Evolutionary conservation across 2,329 filamentous ascomycete genomes (phyloP), one percentile per base, ranked within the genome.

Genomic region (Colletotrichum graminicola): DNA sequence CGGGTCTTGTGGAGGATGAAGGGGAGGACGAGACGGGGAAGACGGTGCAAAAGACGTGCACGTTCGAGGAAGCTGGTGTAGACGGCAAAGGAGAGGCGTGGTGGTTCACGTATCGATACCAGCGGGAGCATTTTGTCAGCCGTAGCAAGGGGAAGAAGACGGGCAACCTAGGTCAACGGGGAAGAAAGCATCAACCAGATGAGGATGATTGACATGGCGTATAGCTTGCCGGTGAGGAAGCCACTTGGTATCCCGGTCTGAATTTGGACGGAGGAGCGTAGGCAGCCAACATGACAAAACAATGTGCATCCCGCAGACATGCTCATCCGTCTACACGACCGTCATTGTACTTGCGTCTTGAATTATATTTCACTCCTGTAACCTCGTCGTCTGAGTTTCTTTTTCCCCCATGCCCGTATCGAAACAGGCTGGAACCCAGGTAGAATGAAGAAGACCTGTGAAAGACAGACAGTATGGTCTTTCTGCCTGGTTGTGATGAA

Each of bases 91-190:
- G 80, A 12, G 78, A 82, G 75, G 74, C 75, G 2, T 82, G 77
- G 66, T 86, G 84, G 84, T 77, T 79, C 39, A 81, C 82, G 18
- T 86, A 85, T 74, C 79, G 83, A 10, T 78, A 85, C 74, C 81
- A 84, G 78, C 78, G 88, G 39, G 84, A 87, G 76, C 79, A 82
- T 70, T 88, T 88, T 74, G 83, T 87, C 16, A 82, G 86, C 76
- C 77, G 76, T 41, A 73, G 87, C 57, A 81, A 80, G 56, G 82
- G 82, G 0, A 76, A 80, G 1, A 12, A 70, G 80, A 64, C 79
- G 80, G 5, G 79, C 77, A 1, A 68, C 79, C 2, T 86, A 84
- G 83, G 76, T 87, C 10, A 75, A 76, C 21, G 74, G 74, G 1
- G 81, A 84, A 61, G 84, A 86, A 71, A 84, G 80, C 34, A 78